Base-by-base conservation (phyloP, 371 early-diverging fungal genomes). In the Rhizomucor miehei region DNA sequence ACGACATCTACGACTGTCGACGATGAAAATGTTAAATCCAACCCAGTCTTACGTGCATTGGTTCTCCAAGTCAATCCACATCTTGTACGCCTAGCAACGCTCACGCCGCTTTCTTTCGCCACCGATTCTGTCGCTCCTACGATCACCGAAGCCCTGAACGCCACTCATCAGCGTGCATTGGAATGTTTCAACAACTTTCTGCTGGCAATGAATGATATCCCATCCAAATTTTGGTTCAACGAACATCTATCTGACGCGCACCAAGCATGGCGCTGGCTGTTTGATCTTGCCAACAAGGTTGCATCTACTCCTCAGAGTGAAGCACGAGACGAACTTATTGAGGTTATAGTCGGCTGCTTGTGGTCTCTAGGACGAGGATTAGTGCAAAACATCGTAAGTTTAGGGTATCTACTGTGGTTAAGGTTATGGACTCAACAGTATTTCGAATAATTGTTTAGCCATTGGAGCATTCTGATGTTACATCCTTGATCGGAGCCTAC, bases 101-200 rank as follows among this genome's bases (percentile, higher is more conserved):
- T 80, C 2, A 84, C 83, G 1, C 56, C 68, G 6, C 49, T 83
- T 6, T 84, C 83, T 0, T 84, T 77, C 59, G 70, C 80, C 29
- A 54, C 57, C 38, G 71, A 78, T 45, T 35, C 59, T 10, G 51
- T 61, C n/a, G 73, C 71, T 3, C 71, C 80, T 6, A 52, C 63
- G 25, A 70, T 82, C 36, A 71, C 77, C n/a, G 62, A 75, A n/a
- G 77, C 70, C 12, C 62, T 80, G 29, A 67, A 65, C 9, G 71
- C 75, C 20, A 77, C 84, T 12, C 86, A 89, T 63, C 76, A 85
- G 46, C 84, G 90, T 40, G 83, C 91, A 1, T 63, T 89, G 36
- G 87, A 85, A 45, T 89, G 87, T 44, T 61, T 90, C 52, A 90
- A 89, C 73, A 90, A 90, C 66, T 85, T 88, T 54, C 73, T 89